Base-by-base conservation (phyloP, 1,139 yeast genomes). In the Blastobotrys arbuscula region DNA sequence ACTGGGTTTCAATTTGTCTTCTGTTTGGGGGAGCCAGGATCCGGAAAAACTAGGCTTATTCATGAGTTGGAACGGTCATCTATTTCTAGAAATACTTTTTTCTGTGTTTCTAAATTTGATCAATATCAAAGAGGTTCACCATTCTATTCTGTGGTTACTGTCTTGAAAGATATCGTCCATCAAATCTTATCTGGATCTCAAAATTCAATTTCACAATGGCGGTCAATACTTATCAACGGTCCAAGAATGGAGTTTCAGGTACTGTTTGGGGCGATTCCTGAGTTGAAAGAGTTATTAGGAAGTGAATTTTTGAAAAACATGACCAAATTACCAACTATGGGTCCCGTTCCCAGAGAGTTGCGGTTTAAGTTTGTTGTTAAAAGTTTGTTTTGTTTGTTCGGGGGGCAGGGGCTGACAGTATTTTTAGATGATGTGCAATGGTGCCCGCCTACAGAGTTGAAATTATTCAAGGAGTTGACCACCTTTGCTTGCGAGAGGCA, bases 381-480 rank as follows among this genome's bases (percentile, higher is more conserved):
- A 51, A 60, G 69, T 12, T 58, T 78, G 36, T 72, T 71, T 49
- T 68, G 72, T 24, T 58, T 77, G 8, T 67, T 77, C 48, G 74
- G 75, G 4, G 58, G 62, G 18, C 70, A 68, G 21, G 79, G 78
- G 1, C 60, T 77, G 46, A 75, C 79, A 0, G 58, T 77, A 2
- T 69, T 74, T 47, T 62, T 75, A 37, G 81, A 77, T 55, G 79
- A 77, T 59, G 59, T 75, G 30, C 79, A 77, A 47, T 73, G 75
- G 72, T 70, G 76, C 40, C 63, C 69, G 10, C 54, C 62, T 39
- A 51, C 62, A 37, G 59, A 66, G 53, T 49, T 69, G 24, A 54
- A 59, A 4, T 49, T 61, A 19, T 59, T 61, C 51, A 54, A 60
- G 3, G 64, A 61, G 47, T 51, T 61, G 34, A 57, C 62, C 2